A percentile compares a stretch with the other conserved stretches of the same genome.
Conservation (phyloP, 352 stramenopile genomes). For the Globisporangium paroecandrum region DNA sequence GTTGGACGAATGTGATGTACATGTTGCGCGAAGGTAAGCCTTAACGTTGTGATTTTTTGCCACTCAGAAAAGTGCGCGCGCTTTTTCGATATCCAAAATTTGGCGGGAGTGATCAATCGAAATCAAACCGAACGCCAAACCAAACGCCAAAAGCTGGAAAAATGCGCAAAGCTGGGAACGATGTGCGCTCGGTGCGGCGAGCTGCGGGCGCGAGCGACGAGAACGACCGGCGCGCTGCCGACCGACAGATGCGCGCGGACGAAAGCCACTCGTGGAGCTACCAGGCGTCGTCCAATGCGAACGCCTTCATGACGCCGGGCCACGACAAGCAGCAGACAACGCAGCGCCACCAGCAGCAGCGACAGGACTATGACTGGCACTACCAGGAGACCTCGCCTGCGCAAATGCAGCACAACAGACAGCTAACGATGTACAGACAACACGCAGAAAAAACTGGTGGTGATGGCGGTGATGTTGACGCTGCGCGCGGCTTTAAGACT, state of each 20-base stretch:
- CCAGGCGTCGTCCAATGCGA: neutral
- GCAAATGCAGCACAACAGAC: slow-evolving; percentile 11
- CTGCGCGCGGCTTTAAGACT: slow-evolving; percentile 8
- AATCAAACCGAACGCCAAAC: neutral
- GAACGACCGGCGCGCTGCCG: neutral
- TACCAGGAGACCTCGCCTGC: slow-evolving; percentile 19
- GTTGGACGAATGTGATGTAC: neutral
- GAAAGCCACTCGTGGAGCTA: slow-evolving; percentile 2
- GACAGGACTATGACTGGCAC: slow-evolving; percentile 10
- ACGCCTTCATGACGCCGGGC: slow-evolving; percentile 13
- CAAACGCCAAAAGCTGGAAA: neutral
- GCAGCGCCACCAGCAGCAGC: neutral
- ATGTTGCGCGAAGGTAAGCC: neutral
- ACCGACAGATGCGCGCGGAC: neutral
- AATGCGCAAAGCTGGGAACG: neutral
- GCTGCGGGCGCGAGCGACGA: neutral
- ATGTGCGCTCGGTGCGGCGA: neutral
- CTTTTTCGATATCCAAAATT: neutral
- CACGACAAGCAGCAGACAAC: neutral
- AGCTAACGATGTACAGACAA: neutral
- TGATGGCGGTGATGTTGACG: neutral
- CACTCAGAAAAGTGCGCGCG: slow-evolving; percentile 1
- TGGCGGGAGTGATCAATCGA: neutral
- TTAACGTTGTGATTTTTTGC: neutral
- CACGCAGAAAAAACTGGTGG: neutral